Percentiles rank a stretch among this genome's conserved stretches.
These are phyloP conservation scores for Pseudogymnoascus sp. DNA, from an alignment of 2,329 filamentous ascomycete species.

Conservation along the genomic window DNA sequence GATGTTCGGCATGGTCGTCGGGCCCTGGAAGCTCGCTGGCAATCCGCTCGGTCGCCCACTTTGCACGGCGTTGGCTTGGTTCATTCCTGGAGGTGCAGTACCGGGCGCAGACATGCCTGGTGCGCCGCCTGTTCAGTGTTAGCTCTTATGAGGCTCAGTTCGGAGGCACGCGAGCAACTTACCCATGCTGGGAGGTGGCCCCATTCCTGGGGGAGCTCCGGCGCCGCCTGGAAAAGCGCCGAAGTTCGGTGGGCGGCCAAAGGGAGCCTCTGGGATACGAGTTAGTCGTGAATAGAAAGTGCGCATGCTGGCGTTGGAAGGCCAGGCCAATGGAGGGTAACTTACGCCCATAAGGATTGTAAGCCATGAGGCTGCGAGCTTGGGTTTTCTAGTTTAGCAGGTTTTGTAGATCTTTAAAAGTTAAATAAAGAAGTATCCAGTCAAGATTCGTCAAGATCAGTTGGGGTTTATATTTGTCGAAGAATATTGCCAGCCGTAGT, in stretches of 20 bases:
- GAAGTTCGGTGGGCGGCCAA: constrained; percentile 68
- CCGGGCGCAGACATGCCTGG: constrained; percentile 79
- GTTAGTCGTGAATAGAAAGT: neutral
- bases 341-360: constrained; percentile 30
- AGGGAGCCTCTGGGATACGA: constrained; percentile 33
- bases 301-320: neutral
- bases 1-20: constrained; percentile 89
- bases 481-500: neutral
- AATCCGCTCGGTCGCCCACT: constrained; percentile 73
- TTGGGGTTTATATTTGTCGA: neutral
- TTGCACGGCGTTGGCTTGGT: constrained; percentile 64
- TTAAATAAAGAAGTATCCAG: neutral
- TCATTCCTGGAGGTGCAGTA: constrained; percentile 69
- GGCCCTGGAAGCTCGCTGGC: constrained; percentile 77
- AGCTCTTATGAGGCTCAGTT: constrained; percentile 13
- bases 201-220: constrained; percentile 56
- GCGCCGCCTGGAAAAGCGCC: constrained; percentile 56
- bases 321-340: constrained; percentile 1
- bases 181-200: constrained; percentile 77
- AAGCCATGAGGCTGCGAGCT: constrained; percentile 22
- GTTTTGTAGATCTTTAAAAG: neutral
- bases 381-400: neutral
- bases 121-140: constrained; percentile 50
- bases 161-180: constrained; percentile 29
- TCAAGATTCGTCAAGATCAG: neutral